Base-by-base conservation (phyloP, 108 stramenopile species). In the Pseudonitzschia delicatissima region DNA sequence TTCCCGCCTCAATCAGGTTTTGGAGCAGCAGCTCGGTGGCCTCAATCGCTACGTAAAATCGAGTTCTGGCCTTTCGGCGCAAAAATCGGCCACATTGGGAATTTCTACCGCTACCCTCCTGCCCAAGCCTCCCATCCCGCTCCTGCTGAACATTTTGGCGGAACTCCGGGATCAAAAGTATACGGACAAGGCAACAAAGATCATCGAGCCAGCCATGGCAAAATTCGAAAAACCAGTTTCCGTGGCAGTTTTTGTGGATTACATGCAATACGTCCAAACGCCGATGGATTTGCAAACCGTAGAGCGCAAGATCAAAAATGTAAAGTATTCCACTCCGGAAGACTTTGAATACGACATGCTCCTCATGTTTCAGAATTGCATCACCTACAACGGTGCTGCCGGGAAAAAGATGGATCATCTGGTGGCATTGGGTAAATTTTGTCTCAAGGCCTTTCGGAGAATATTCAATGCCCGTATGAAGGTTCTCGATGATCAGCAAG, bases 261-360 rank as follows among this genome's bases (percentile, higher is more conserved):
- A 93, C 68, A 52, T 62, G 34, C 55, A 85, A 27, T 77, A 73
- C 55, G 81, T 90, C 20, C 52, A 75, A 35, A 72, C 65, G 37
- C 88, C 87, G 0, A 93, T 93, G 86, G 88, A 90, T 69, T 67
- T 90, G 42, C 80, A 85, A 65, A 82, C 83, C 1, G 73, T 93
- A 11, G 92, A 90, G 59, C 58, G 77, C n/a, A 93, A 87, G 51
- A 77, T 85, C 25, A 86, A 77, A 55, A 59, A 25, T 8, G 82
- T 66, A 27, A 40, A 52, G 4, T 91, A 84, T 27, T 60, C 48
- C 18, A 77, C 75, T 58, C 77, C 79, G 17, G 77, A 84, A 77
- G 92, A 93, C 63, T 93, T 93, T 73, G 92, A 93, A 57, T 88
- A 87, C 59, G 92, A 93, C 64, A 67, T 93, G 31, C 47, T 74